A percentile compares a stretch with the other conserved stretches of the same genome.
These are phyloP conservation scores for Trichocladium uniseriatum DNA, from an alignment of 495 filamentous ascomycete genomes.

Conservation along the genomic window DNA sequence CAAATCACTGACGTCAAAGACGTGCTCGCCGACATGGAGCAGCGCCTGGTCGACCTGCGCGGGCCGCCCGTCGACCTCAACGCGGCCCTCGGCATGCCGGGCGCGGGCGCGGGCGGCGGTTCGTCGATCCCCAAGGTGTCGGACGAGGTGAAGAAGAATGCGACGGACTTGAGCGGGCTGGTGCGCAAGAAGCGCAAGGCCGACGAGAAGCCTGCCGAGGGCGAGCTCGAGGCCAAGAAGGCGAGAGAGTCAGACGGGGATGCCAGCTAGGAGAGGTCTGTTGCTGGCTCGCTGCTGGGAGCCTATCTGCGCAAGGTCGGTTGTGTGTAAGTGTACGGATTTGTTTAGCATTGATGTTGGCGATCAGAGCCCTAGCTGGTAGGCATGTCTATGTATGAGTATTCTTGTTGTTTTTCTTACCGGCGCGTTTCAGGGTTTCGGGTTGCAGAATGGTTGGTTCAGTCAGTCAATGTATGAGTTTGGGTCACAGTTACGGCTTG, in stretches of 20 bases:
- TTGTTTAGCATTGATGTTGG: too few relatives aligned
- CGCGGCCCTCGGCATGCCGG: slow-evolving; percentile 35
- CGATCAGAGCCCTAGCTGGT: too few relatives aligned
- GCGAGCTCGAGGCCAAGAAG: slow-evolving; percentile 42
- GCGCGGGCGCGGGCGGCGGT: background rate
- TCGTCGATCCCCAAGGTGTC: slow-evolving; percentile 35
- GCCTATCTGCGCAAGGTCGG: background rate
- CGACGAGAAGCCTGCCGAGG: slow-evolving; percentile 21
- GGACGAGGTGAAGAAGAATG: slow-evolving; percentile 67
- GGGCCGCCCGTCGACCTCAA: slow-evolving; percentile 59
- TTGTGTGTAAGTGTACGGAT: background rate
- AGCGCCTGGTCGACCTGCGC: slow-evolving; percentile 58
- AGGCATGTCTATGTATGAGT: slow-evolving; percentile 4
- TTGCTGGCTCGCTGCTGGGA: background rate
- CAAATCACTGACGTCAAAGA: slow-evolving; percentile 78
- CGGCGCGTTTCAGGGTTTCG: background rate
- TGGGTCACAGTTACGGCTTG: too few relatives aligned
- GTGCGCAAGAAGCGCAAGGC: slow-evolving; percentile 67
- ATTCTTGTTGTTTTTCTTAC: background rate
- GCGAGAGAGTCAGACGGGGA: slow-evolving; percentile 15
- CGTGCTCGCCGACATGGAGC: slow-evolving; percentile 77
- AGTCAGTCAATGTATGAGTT: too few relatives aligned
- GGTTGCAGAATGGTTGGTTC: too few relatives aligned
- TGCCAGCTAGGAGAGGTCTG: background rate
- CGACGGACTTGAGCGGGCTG: slow-evolving; percentile 79